phyloP scores from a whole-genome alignment of 2,329 filamentous ascomycete species.

The Chaetomiaceae sp. region DNA sequence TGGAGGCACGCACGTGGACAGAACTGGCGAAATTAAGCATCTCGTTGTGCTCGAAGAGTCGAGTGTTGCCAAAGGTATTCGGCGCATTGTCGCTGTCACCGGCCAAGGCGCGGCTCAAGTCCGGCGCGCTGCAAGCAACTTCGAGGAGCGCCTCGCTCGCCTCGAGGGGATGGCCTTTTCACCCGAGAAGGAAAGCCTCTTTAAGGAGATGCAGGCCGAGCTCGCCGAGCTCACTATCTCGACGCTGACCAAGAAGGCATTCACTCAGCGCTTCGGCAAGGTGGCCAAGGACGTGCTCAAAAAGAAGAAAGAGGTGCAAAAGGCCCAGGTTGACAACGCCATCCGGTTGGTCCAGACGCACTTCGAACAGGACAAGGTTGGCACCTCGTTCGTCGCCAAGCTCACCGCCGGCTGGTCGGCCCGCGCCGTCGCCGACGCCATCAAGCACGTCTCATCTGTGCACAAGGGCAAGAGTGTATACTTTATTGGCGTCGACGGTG shows the following conservation, averaged over 20 bases:
- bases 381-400: slow-evolving; percentile 76
- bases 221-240: slow-evolving; percentile 81
- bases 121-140: slow-evolving; percentile 72
- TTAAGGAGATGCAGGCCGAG: slow-evolving; percentile 73
- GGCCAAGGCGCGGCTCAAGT: slow-evolving; percentile 81
- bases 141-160: slow-evolving; percentile 62
- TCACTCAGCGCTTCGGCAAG: slow-evolving; percentile 73
- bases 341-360: slow-evolving; percentile 72
- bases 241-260: slow-evolving; percentile 72
- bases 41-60: slow-evolving; percentile 89
- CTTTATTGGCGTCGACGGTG: slow-evolving; percentile 92
- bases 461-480: slow-evolving; percentile 81
- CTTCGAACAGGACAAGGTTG: slow-evolving; percentile 73
- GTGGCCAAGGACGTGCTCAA: slow-evolving; percentile 79
- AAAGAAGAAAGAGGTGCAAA: slow-evolving; percentile 88
- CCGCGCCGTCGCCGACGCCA: slow-evolving; percentile 80
- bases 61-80: slow-evolving; percentile 96
- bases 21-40: slow-evolving; percentile 91
- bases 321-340: slow-evolving; percentile 84
- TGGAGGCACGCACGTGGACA: slow-evolving; percentile 90
- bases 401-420: too few relatives aligned
- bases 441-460: slow-evolving; percentile 83
- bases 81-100: slow-evolving; percentile 91
- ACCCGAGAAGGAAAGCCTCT: slow-evolving; percentile 72
- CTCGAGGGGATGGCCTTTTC: slow-evolving; percentile 70